Conservation (phyloP, 164 flowering plant species). For the Piper betle region DNA sequence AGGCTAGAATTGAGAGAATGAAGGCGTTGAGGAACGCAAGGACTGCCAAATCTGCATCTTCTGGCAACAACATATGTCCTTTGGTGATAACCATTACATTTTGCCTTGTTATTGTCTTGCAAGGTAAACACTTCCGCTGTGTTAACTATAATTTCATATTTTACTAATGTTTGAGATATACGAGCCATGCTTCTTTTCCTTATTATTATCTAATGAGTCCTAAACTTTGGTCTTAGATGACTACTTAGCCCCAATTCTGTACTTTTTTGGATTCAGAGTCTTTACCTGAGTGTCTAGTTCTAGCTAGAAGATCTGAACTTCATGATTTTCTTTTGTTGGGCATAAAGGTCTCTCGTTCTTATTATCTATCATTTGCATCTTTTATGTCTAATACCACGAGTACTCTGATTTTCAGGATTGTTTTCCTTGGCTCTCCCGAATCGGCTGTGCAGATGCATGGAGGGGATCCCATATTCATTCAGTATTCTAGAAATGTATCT, state of each 20-base stretch:
- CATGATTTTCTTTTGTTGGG: too few relatives aligned
- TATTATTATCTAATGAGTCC: too few relatives aligned
- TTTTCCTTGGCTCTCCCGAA: constrained; percentile 3
- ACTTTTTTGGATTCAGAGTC: too few relatives aligned
- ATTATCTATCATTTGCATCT: background rate
- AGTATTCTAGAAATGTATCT: constrained; percentile 2
- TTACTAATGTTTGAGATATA: background rate
- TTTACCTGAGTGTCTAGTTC: too few relatives aligned
- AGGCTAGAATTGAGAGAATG: constrained; percentile 57
- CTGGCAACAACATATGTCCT: constrained; percentile 37
- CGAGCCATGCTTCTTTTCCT: too few relatives aligned
- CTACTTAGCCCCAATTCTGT: too few relatives aligned
- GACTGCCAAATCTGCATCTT: constrained; percentile 40
- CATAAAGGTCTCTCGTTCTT: too few relatives aligned
- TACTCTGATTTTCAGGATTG: background rate
- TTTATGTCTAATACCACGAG: background rate
- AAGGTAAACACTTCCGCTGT: constrained; percentile 24
- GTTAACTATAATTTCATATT: background rate
- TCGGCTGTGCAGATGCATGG: background rate
- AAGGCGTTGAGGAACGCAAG: constrained; percentile 14
- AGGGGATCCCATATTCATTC: constrained; percentile 1
- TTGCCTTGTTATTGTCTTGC: constrained; percentile 46
- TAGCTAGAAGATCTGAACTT: too few relatives aligned
- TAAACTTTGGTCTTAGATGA: too few relatives aligned
- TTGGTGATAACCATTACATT: constrained; percentile 49